These are phyloP conservation scores for Kurtzmaniella quercitrusa DNA, from an alignment of 1,139 yeast genomes.

Conservation along the genomic window DNA sequence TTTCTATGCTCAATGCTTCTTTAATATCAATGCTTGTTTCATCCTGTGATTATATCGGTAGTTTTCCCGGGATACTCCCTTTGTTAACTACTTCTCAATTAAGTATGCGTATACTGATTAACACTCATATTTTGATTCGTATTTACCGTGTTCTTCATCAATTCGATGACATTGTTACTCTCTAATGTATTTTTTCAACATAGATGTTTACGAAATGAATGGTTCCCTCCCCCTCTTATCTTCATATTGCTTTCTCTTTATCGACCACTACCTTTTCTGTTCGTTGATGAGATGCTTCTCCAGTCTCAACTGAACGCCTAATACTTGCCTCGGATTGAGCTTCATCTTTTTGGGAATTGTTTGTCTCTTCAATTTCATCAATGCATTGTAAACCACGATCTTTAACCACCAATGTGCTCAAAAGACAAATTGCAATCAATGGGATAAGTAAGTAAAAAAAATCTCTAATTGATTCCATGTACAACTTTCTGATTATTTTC, in stretches of 20 bases:
- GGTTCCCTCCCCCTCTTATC: background rate
- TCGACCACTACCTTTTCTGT: background rate
- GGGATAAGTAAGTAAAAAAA: slow-evolving; percentile 42
- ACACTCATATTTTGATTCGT: no score
- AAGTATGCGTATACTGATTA: no score
- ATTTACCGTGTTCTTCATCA: no score
- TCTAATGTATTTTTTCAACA: no score
- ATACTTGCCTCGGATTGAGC: background rate
- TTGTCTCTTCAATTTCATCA: slow-evolving; percentile 25
- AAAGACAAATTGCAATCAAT: slow-evolving; percentile 35
- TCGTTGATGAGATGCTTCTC: background rate
- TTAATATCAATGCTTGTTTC: no score
- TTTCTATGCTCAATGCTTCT: no score
- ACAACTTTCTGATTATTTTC: slow-evolving; percentile 23
- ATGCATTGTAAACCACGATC: slow-evolving; percentile 41
- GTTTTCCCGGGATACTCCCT: no score
- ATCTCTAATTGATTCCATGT: slow-evolving; percentile 32
- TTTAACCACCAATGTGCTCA: slow-evolving; percentile 29
- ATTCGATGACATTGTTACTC: no score
- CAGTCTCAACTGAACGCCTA: background rate
- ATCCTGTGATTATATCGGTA: no score
- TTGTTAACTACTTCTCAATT: no score
- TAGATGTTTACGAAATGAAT: background rate
- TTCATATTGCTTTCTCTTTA: background rate
- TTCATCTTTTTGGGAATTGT: slow-evolving; percentile 1